Conservation (phyloP, 2,329 filamentous ascomycete species). For the Fusarium citri region DNA sequence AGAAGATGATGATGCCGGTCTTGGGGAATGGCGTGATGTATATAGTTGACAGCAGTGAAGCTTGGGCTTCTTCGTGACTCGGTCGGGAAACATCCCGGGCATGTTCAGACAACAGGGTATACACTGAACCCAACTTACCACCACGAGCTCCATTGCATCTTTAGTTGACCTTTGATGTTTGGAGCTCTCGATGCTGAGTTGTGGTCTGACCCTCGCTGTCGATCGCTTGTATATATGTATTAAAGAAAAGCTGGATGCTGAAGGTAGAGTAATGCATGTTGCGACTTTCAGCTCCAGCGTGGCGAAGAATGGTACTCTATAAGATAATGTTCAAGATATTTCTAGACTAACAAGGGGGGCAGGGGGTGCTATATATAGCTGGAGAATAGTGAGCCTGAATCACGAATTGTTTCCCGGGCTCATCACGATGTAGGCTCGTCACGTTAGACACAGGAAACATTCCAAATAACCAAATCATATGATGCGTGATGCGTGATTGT, state of each 20-base stretch:
- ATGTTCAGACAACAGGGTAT: neutral
- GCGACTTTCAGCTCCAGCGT: neutral
- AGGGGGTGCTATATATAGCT: neutral
- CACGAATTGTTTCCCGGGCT: no score
- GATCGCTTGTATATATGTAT: neutral
- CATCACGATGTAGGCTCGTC: neutral
- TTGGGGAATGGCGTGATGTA: neutral
- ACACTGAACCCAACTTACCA: neutral
- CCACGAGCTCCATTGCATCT: neutral
- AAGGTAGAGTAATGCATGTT: neutral
- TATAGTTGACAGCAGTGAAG: neutral
- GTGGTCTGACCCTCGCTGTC: neutral
- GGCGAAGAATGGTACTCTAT: neutral
- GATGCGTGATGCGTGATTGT: neutral
- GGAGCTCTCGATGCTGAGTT: neutral
- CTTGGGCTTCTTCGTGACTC: neutral
- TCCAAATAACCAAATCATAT: neutral
- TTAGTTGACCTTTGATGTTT: neutral
- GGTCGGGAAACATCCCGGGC: neutral
- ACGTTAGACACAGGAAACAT: neutral
- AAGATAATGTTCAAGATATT: neutral
- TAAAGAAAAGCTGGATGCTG: neutral
- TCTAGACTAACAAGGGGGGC: no score
- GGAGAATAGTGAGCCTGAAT: neutral
- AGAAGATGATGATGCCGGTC: neutral